Percentiles rank a stretch among this genome's conserved stretches.
Evolutionary conservation across 1,284 basidiomycete genomes (phyloP).

Genomic region (Serendipita sp.): DNA sequence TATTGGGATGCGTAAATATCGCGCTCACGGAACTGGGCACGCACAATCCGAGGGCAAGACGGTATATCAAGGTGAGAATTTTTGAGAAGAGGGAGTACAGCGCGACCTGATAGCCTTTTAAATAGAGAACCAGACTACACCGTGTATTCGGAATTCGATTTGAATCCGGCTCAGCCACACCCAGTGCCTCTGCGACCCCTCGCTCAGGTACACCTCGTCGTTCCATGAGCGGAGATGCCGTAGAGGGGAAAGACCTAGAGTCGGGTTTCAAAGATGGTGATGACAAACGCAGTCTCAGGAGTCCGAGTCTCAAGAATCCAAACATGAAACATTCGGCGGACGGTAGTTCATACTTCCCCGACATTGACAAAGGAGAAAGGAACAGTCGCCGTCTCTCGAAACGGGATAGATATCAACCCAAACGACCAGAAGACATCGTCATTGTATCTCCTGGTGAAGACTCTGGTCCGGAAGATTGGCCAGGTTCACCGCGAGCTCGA

Average conservation of each 20-base stretch:
- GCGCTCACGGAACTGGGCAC: neutral
- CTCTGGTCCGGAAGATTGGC: neutral
- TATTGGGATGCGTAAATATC: neutral
- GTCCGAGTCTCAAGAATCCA: neutral
- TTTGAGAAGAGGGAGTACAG: neutral
- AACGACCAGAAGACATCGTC: neutral
- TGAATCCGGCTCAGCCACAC: neutral
- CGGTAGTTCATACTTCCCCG: neutral
- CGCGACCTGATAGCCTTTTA: neutral
- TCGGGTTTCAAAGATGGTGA: neutral
- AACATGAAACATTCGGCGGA: neutral
- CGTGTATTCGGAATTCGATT: neutral
- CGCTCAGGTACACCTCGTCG: neutral
- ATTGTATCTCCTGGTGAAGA: slow-evolving; percentile 5
- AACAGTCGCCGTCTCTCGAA: neutral
- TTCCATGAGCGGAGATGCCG: neutral
- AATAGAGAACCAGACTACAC: neutral
- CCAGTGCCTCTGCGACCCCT: neutral
- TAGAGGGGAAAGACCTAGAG: neutral
- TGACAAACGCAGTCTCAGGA: neutral
- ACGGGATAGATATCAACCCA: neutral
- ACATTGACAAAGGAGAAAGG: neutral
- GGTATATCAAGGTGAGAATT: neutral
- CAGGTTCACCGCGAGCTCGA: neutral
- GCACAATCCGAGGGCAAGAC: neutral